Evolutionary conservation across 495 filamentous ascomycete genomes (phyloP), one percentile per base, ranked within the genome.

Genomic region (Podospora fimiseda): DNA sequence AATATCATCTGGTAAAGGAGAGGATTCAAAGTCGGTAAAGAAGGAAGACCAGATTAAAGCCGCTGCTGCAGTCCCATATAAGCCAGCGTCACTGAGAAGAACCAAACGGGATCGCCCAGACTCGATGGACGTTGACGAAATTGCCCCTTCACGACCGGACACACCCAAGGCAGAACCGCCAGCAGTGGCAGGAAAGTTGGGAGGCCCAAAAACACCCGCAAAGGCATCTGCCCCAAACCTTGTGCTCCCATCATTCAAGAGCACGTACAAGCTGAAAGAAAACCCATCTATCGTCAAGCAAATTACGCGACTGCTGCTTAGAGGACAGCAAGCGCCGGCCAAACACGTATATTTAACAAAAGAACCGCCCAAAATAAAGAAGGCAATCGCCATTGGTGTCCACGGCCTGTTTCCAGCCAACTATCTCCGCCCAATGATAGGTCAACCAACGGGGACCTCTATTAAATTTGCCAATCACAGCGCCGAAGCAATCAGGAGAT

Each of bases 371-470:
- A 84, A 76, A 57, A 80, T 95, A 7, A 90, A 82, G 65, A 87
- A 81, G 56, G 92, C 92, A 19, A 71, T 98, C 9, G 90, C 90
- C 7, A 95, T 98, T 55, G 93, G 93, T 19, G 83, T 98, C 15
- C 93, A 98, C 69, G 93, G 93, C 4, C 90, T 90, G 54, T 96
- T 95, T 58, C 93, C 93, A 3, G 89, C 90, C 18, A 80, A 85
- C 0, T 76, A 93, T 37, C 77, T 98, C 23, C 84, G 92, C 11
- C 86, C 83, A 20, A 83, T 98, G 21, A 80, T 97, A 5, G 93
- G 93, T 2, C 94, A 96, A 56, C 93, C 93, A 0, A 96, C 90
- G 5, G 93, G 93, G 3, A 98, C 93, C 5, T 96, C 91, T 1
- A 84, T 96, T 52, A 84, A 88, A 39, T 98, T 98, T 64, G 90